These are phyloP conservation scores for Clarireedia monteithiana DNA, from an alignment of 2,329 filamentous ascomycete species.

Conservation along the genomic window DNA sequence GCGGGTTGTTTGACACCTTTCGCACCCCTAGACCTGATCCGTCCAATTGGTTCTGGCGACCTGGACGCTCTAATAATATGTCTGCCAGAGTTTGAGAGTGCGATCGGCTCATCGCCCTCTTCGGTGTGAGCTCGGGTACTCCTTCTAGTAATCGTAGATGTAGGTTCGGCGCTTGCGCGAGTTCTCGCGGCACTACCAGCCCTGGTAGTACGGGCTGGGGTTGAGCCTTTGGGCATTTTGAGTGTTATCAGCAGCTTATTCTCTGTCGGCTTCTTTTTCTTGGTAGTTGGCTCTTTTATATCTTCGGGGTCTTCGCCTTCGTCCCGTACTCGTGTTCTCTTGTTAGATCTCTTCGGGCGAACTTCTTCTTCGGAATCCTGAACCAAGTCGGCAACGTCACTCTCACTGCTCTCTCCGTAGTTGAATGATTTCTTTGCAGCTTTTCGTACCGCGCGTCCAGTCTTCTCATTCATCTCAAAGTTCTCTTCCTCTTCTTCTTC, in stretches of 20 bases:
- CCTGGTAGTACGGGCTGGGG: conserved; percentile 20
- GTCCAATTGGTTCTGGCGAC: conserved; percentile 45
- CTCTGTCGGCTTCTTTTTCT: conserved; percentile 1
- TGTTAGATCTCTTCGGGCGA: conserved; percentile 19
- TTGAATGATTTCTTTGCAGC: conserved; percentile 38
- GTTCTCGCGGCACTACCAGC: conserved; percentile 24
- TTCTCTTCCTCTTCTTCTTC: conserved; percentile 35
- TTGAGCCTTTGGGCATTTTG: conserved; percentile 18
- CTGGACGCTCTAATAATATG: conserved; percentile 45
- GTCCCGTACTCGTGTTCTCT: conserved; percentile 17
- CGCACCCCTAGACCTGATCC: conserved; percentile 22
- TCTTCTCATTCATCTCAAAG: conserved; percentile 37
- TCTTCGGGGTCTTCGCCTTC: conserved; percentile 25
- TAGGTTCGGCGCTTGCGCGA: conserved; percentile 21
- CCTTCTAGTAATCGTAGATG: conserved; percentile 22
- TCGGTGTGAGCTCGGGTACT: conserved; percentile 27
- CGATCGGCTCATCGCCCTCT: conserved; percentile 49
- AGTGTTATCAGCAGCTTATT: conserved; percentile 23
- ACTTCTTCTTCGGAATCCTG: conserved; percentile 25
- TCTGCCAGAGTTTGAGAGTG: conserved; percentile 53
- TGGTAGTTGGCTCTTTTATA: conserved; percentile 7
- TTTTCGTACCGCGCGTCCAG: conserved; percentile 42
- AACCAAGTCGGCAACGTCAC: conserved; percentile 29
- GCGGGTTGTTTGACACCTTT: conserved; percentile 27
- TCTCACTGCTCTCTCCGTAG: conserved; percentile 40